Evolutionary conservation across 306 rosid genomes (phyloP), one percentile per base, ranked within the genome.

Genomic region (Begonia fuchsioides): DNA sequence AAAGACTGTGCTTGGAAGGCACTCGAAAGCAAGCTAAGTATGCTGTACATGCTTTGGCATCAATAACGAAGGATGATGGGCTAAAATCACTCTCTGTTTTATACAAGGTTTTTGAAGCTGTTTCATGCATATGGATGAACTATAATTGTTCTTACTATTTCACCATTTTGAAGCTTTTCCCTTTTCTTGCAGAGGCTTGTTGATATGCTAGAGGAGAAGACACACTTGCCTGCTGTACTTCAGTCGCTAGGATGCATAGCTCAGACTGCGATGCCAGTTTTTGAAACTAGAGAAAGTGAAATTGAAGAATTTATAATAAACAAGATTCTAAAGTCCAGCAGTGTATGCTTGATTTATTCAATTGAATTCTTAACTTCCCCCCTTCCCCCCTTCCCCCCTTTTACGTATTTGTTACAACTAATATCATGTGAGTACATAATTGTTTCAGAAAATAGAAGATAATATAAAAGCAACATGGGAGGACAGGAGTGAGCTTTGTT

Each of bases 231-330:
- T 73, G 79, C 93, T 39, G 81, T 92, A 47, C 93, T 92, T 17
- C 98, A 92, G 68, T 92, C 98, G 39, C 69, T 92, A 55, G 98
- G 98, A 63, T 92, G 98, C 56, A 85, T 86, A 61, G 98, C 98
- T 7, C 72, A 92, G 81, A 79, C 80, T 38, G 96, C 98, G 51
- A 92, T 92, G 94, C 83, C 98, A 53, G 78, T 92, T 65, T 92
- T 79, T 51, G 98, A 82, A 77, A 92, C 98, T 47, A 82, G 98
- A 69, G 94, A 76, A 72, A 70, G 61, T 57, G 96, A 92, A 72
- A 65, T 92, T 57, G 69, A 69, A 75, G 81, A 82, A 52, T 92
- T 79, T 64, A 80, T 92, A 62, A 39, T 56, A 60, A 72, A 79
- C 57, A 68, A 80, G 64, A 85, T 86, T 71, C 73, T 92, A 43